phyloP scores from a whole-genome alignment of 1,284 basidiomycete genomes.

The Apiotrichum laibachii region DNA sequence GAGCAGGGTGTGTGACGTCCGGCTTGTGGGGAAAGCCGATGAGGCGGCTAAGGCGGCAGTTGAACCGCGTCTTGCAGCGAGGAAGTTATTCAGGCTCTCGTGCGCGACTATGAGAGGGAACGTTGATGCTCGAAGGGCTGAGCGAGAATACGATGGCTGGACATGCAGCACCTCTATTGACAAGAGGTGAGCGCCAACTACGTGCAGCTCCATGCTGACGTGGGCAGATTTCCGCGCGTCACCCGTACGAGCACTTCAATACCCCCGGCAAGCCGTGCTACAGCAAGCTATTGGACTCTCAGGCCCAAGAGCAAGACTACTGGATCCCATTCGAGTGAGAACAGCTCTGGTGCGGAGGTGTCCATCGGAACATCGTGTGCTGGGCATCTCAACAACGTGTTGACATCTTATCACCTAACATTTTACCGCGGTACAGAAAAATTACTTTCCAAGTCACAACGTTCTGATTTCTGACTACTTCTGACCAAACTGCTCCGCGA shows the following conservation, averaged over 20 bases:
- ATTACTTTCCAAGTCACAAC: too few species aligned
- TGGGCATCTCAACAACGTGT: too few species aligned
- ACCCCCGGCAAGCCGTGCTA: not conserved
- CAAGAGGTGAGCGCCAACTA: slow-evolving; percentile 34
- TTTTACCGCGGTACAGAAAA: too few species aligned
- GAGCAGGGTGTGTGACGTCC: too few species aligned
- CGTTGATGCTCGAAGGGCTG: slow-evolving; percentile 35
- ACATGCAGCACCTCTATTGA: slow-evolving; percentile 46
- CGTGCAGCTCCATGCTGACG: not conserved
- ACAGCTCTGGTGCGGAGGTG: too few species aligned
- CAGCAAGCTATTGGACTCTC: not conserved
- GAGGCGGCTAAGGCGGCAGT: slow-evolving; percentile 18
- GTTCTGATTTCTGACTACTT: too few species aligned
- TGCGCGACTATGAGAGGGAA: slow-evolving; percentile 12
- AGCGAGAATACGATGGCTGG: slow-evolving; percentile 39
- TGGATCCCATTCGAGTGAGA: not conserved
- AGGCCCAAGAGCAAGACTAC: not conserved
- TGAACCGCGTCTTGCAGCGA: slow-evolving; percentile 3
- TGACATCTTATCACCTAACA: too few species aligned
- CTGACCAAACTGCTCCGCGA: too few species aligned
- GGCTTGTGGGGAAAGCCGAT: too few species aligned
- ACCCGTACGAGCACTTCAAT: not conserved
- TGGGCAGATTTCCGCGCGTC: not conserved
- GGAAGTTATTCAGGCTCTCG: slow-evolving; percentile 8
- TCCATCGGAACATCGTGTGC: too few species aligned